Base-by-base conservation (phyloP, 1,139 yeast species). In the Suhomyces maxii region DNA sequence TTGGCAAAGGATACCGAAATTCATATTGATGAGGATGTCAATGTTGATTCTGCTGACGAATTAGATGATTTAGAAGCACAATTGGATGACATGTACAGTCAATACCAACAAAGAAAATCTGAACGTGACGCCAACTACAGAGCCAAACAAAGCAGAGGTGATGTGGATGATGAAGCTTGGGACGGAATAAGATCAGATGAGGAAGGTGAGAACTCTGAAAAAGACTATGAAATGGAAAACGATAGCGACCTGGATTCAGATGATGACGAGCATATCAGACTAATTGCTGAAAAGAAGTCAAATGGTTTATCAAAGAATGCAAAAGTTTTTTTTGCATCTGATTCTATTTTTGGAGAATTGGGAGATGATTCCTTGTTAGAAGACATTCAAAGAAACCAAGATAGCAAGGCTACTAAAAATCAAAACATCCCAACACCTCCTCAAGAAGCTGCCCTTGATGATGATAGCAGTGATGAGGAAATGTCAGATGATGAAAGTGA, bases 71-170 rank as follows among this genome's bases (percentile, higher is more conserved):
- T 91, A 49, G 98, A 90, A 60, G 83, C 80, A 8, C 89, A 90
- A 67, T 76, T 91, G 51, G 89, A 90, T 63, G 79, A 76, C 51
- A 88, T 89, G 96, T 93, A 93, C 63, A 71, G 75, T 47, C 76
- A 79, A 36, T 90, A 81, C 64, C 89, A 89, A 64, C 83, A 83
- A 52, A 77, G 86, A 57, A 82, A 79, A 63, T 81, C 91, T 11
- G 96, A 89, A 62, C 77, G 83, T 50, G 90, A 89, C 62, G 88
- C 96, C 26, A 86, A 84, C 49, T 82, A 79, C 60, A 79, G 83
- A 53, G 96, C 97, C 26, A 87, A 86, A 65, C 77, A 79, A 58
- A 85, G 88, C 34, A 80, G 98, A 62, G 95, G 91, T 34, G 90
- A 83, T 54, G 87, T 76, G 45, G 84, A 83, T 53, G 90, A 84